Evolutionary conservation across 2,329 filamentous ascomycete species (phyloP), one percentile per base, ranked within the genome.

Genomic region (Stachybotrys chartarum): DNA sequence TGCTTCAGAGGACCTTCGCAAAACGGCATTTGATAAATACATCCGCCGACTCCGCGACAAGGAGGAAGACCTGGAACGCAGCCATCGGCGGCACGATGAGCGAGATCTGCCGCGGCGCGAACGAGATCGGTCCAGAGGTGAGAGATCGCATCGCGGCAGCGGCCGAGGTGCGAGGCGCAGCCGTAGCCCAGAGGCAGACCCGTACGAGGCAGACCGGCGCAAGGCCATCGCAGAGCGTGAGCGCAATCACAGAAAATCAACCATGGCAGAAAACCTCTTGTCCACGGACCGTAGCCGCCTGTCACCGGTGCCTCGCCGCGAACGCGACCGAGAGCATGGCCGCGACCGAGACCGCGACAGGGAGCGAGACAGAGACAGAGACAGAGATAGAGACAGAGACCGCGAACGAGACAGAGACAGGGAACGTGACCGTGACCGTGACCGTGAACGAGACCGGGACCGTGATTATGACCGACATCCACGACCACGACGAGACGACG

Each of bases 171-270:
- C 74, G 62, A 78, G 90, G 63, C 83, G 84, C 63, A 95, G 90
- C 68, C 90, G 91, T 64, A 92, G 88, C 63, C 92, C 91, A n/a
- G 94, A 97, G 71, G 83, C 84, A 56, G 92, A 99, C 74, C 84
- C 90, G 18, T 99, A 99, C 71, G 94, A 97, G 72, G 94, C 92
- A 57, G 94, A 99, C 69, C 86, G 94, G 61, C 88, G 91, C 65
- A 94, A 93, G 71, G 93, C 93, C 48, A 92, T 94, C 67, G 91
- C 92, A 56, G 92, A 96, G 68, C 87, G 95, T 51, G 95, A 97
- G 74, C 88, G 92, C 61, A 92, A 95, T 64, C 95, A 96, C 73
- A 86, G 90, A 70, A 95, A 94, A 74, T 79, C 84, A 49, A 85
- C 81, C 68, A 84, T 84, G 74, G 88, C 87, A 60, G 83, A 86